Conservation (phyloP, 2,329 filamentous ascomycete genomes). For the Calonectria naviculata region DNA sequence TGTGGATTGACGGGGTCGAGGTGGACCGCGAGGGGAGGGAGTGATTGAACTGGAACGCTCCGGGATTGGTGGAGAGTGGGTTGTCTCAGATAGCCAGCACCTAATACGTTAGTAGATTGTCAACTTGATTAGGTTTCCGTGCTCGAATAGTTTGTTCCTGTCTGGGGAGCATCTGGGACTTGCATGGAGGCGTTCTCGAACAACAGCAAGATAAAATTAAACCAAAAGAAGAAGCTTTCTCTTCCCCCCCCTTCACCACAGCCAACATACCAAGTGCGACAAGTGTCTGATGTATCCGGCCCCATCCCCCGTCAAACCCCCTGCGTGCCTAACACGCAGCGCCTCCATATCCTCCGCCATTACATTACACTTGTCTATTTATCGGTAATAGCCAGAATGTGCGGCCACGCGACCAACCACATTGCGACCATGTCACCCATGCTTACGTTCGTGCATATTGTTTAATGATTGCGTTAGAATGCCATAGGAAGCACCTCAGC, state of each 20-base stretch:
- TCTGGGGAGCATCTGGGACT: too few relatives aligned
- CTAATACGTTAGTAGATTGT: too few relatives aligned
- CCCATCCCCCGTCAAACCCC: too few relatives aligned
- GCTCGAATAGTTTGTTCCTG: background rate
- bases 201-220: background rate
- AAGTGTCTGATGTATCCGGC: too few relatives aligned
- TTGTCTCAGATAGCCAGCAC: background rate
- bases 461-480: background rate
- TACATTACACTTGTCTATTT: background rate
- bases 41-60: background rate
- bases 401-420: background rate
- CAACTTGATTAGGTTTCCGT: background rate
- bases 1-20: conserved; percentile 43
- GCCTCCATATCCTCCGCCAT: background rate
- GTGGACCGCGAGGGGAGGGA: background rate
- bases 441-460: background rate
- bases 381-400: background rate
- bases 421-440: background rate
- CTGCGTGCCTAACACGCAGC: background rate
- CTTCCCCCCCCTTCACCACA: too few relatives aligned
- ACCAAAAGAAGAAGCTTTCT: background rate
- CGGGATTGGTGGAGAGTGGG: background rate
- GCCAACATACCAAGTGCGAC: too few relatives aligned
- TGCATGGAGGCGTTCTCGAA: background rate
- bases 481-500: too few relatives aligned